These are phyloP conservation scores for Aleurites moluccanus DNA, from an alignment of 441 rosid genomes.

Conservation along the genomic window DNA sequence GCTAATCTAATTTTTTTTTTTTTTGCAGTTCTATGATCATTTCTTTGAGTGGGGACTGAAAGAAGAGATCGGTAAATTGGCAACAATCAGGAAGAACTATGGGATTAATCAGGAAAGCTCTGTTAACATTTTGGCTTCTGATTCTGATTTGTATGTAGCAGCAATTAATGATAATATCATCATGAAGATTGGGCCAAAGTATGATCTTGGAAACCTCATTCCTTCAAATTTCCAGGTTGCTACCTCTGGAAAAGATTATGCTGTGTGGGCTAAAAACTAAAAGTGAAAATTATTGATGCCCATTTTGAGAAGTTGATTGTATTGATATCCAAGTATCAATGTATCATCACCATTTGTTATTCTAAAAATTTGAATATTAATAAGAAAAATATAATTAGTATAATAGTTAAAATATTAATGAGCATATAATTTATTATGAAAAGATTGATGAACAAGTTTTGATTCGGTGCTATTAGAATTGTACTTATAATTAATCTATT, in stretches of 20 bases:
- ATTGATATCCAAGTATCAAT: too few species aligned
- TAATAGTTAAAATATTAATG: too few species aligned
- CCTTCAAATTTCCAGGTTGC: slow-evolving; percentile 49
- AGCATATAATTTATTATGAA: too few species aligned
- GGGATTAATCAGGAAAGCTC: slow-evolving; percentile 44
- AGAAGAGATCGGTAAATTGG: slow-evolving; percentile 44
- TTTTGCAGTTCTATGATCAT: slow-evolving; percentile 62
- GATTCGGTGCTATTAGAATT: too few species aligned
- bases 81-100: slow-evolving; percentile 40
- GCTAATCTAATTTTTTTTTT: too few species aligned
- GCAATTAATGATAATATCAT: slow-evolving; percentile 51
- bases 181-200: slow-evolving; percentile 65
- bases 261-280: slow-evolving; percentile 49
- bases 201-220: slow-evolving; percentile 53
- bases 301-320: too few species aligned
- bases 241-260: slow-evolving; percentile 45
- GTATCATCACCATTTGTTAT: too few species aligned
- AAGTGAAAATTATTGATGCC: too few species aligned
- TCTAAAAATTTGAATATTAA: too few species aligned
- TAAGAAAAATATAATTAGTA: too few species aligned
- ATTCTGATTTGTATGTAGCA: slow-evolving; percentile 58
- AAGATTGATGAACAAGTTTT: too few species aligned
- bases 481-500: too few species aligned
- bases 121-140: slow-evolving; percentile 47
- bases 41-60: slow-evolving; percentile 65